Conservation (phyloP, 208 protist species). For the Jaenimonas drosophilae region DNA sequence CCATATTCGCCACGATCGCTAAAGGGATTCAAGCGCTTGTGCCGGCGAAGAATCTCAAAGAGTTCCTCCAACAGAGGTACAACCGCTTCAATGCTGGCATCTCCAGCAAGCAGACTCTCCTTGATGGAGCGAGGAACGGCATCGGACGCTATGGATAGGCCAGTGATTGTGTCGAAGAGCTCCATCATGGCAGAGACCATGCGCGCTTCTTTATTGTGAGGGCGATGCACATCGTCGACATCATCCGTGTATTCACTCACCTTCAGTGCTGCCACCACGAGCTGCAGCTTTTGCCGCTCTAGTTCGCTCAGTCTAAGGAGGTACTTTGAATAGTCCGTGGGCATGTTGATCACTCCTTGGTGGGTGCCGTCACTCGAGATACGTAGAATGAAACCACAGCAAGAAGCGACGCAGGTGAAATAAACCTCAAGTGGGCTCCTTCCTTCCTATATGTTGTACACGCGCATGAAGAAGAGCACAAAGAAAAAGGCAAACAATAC, state of each 20-base stretch:
- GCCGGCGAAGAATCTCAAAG: constrained; percentile 93
- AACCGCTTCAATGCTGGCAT: constrained; percentile 16
- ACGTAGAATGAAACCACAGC: too few species aligned
- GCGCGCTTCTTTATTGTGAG: constrained; percentile 30
- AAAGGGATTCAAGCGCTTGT: constrained; percentile 96
- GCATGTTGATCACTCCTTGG: background rate
- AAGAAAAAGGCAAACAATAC: too few species aligned
- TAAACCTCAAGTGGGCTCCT: too few species aligned
- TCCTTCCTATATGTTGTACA: background rate
- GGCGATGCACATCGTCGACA: constrained; percentile 66
- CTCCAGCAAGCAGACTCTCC: constrained; percentile 34
- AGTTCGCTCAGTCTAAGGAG: constrained; percentile 61
- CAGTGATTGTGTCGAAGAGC: constrained; percentile 69
- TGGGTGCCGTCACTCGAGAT: background rate
- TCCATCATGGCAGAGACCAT: constrained; percentile 57
- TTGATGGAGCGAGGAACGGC: constrained; percentile 44
- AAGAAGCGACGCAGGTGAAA: too few species aligned
- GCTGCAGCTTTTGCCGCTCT: constrained; percentile 77
- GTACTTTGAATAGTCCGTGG: constrained; percentile 9
- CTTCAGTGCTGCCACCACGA: constrained; percentile 73
- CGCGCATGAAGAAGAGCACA: background rate
- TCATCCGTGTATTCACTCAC: constrained; percentile 89
- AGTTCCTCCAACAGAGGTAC: constrained; percentile 75
- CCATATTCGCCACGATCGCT: constrained; percentile 91
- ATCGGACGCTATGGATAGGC: constrained; percentile 69